Evolutionary conservation across 2,329 filamentous ascomycete genomes (phyloP).

Genomic region (Clonostachys sp.): DNA sequence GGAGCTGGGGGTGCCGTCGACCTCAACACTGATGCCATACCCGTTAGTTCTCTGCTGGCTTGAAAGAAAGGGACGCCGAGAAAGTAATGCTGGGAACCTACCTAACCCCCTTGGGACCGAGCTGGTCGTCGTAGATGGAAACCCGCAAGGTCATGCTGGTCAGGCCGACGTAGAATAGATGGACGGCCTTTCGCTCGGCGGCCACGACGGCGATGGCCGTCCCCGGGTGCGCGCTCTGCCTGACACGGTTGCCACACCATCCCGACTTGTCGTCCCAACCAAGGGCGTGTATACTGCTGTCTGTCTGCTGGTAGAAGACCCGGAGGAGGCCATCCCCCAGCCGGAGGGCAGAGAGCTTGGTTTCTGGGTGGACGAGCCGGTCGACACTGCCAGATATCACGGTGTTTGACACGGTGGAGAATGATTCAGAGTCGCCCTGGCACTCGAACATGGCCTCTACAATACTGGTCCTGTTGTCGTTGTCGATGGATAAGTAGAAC

Average conservation of each 20-base stretch:
- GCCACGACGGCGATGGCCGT: slow-evolving; percentile 6
- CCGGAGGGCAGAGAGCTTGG: slow-evolving; percentile 9
- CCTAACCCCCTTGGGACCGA: slow-evolving; percentile 2
- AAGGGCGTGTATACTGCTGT: slow-evolving; percentile 7
- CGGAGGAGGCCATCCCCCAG: slow-evolving; percentile 5
- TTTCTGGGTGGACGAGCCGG: slow-evolving; percentile 6
- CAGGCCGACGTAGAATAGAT: slow-evolving; percentile 9
- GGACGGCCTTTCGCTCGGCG: slow-evolving; percentile 3
- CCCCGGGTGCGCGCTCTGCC: slow-evolving; percentile 2
- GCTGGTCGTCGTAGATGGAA: slow-evolving; percentile 5
- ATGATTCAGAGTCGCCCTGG: slow-evolving; percentile 3
- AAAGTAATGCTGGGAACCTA: too few species aligned
- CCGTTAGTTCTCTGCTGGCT: neutral
- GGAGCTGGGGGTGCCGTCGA: too few species aligned
- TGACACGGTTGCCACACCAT: slow-evolving; percentile 1
- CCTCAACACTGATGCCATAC: too few species aligned
- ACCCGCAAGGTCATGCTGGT: slow-evolving; percentile 3
- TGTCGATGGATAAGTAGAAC: slow-evolving; percentile 8
- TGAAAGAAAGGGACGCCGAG: neutral
- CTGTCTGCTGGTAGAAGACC: slow-evolving; percentile 9
- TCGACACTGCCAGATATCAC: slow-evolving; percentile 8
- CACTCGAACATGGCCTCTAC: slow-evolving; percentile 8
- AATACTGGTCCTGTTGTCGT: slow-evolving; percentile 6
- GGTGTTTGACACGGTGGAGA: slow-evolving; percentile 7
- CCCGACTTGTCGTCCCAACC: neutral